phyloP scores from a whole-genome alignment of 2,329 filamentous ascomycete genomes.

The Colletotrichum scovillei region DNA sequence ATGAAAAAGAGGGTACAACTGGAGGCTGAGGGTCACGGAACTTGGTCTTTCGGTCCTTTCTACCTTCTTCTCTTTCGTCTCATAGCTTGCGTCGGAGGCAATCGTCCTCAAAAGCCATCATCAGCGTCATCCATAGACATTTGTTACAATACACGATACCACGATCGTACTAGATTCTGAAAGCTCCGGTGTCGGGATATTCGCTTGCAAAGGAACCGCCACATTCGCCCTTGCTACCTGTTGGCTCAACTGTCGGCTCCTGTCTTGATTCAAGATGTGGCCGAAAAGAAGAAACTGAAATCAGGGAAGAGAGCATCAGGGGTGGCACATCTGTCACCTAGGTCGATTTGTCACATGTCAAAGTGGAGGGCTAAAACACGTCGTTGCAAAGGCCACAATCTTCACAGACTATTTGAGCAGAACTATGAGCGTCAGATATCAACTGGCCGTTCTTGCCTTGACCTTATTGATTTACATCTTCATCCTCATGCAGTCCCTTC shows the following conservation, averaged over 20 bases:
- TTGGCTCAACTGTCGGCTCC: no score
- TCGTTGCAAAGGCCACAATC: no score
- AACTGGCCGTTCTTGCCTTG: not conserved
- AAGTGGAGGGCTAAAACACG: no score
- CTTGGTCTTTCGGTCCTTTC: not conserved
- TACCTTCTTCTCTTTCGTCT: not conserved
- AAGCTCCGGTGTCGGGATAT: not conserved
- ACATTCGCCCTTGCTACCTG: no score
- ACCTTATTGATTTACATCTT: not conserved
- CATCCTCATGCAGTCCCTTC: not conserved
- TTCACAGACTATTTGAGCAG: no score
- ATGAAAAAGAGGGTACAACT: constrained; percentile 66
- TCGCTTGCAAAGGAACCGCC: no score
- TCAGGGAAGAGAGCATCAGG: no score
- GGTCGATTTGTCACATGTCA: no score
- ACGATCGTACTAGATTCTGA: not conserved
- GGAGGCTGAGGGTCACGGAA: constrained; percentile 49
- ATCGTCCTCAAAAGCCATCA: not conserved
- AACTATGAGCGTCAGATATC: not conserved
- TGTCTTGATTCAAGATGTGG: no score
- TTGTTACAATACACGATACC: not conserved
- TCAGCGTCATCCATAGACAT: constrained; percentile 21
- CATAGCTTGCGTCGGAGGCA: constrained; percentile 18
- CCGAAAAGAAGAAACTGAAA: no score
- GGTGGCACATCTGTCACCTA: no score